Evolutionary conservation across 2,329 filamentous ascomycete species (phyloP).

Genomic region (Fusarium hainanense): DNA sequence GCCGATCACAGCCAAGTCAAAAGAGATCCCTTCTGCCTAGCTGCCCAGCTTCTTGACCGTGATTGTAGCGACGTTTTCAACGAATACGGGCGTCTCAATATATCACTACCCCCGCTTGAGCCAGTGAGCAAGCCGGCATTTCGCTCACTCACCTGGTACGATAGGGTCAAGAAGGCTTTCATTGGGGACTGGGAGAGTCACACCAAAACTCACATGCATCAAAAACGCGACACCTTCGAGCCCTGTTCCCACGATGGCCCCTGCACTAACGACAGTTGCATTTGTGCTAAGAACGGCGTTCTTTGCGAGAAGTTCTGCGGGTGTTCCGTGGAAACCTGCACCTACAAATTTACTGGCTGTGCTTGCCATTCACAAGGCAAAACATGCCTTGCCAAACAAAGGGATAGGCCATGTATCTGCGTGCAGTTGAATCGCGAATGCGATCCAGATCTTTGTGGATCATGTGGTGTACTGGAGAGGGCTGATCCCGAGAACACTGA

Average conservation of each 20-base stretch:
- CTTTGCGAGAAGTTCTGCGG: conserved; percentile 80
- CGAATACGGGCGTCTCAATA: conserved; percentile 44
- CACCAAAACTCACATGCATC: conserved; percentile 65
- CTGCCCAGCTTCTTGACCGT: conserved; percentile 61
- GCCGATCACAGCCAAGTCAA: conserved; percentile 55
- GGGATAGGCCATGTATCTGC: conserved; percentile 75
- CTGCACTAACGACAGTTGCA: conserved; percentile 70
- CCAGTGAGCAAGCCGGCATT: conserved; percentile 50
- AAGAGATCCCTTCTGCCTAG: conserved; percentile 60
- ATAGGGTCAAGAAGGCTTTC: conserved; percentile 65
- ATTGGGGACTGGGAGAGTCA: conserved; percentile 66
- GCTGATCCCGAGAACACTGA: conserved; percentile 76
- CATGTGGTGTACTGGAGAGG: conserved; percentile 75
- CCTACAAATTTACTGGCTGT: conserved; percentile 74
- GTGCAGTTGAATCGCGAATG: conserved; percentile 80
- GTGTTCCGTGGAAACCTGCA: conserved; percentile 68
- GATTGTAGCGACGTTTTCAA: conserved; percentile 63
- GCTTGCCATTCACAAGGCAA: conserved; percentile 71
- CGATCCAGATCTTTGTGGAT: conserved; percentile 78
- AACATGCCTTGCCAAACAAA: conserved; percentile 66
- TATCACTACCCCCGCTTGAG: conserved; percentile 43
- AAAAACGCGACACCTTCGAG: conserved; percentile 67
- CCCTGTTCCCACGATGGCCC: conserved; percentile 77
- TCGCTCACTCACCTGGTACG: conserved; percentile 65
- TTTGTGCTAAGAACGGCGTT: conserved; percentile 69